These are phyloP conservation scores for Pleurotus eryngii DNA, from an alignment of 768 basidiomycete species.

Conservation along the genomic window DNA sequence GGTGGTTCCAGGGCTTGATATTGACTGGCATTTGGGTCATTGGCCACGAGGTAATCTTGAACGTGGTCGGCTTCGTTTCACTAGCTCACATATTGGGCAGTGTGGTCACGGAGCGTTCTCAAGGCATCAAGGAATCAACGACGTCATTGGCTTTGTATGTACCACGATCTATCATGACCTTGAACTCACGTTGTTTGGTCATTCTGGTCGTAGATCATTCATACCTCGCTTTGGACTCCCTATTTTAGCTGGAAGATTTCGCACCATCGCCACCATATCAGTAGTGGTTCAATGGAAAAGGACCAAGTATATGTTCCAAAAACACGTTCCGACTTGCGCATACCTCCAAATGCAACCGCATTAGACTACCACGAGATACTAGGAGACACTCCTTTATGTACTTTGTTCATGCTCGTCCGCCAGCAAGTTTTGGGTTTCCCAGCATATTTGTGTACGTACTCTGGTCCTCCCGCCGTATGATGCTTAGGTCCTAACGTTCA, in stretches of 20 bases:
- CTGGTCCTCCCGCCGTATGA: no score
- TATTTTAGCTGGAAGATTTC: conserved; percentile 17
- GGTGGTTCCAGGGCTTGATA: no score
- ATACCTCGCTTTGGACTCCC: conserved; percentile 1
- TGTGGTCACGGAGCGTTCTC: conserved; percentile 11
- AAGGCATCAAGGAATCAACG: background rate
- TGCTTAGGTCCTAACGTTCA: conserved; percentile 16
- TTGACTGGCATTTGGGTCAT: no score
- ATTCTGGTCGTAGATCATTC: background rate
- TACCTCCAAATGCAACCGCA: conserved; percentile 19
- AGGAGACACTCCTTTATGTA: conserved; percentile 41
- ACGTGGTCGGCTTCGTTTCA: no score
- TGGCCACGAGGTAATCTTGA: no score
- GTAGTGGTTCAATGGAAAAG: conserved; percentile 10
- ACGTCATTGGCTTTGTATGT: conserved; percentile 10
- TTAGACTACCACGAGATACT: conserved; percentile 37
- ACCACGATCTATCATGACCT: no score
- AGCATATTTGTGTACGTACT: conserved; percentile 38
- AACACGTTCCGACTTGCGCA: conserved; percentile 31
- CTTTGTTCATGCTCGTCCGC: conserved; percentile 33
- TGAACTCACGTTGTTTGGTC: no score
- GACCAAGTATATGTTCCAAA: conserved; percentile 16
- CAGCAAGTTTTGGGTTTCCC: conserved; percentile 42
- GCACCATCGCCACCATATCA: conserved; percentile 17
- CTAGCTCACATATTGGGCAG: background rate